Base-by-base conservation (phyloP, 192 early-diverging fungal genomes). In the Backusella circina region DNA sequence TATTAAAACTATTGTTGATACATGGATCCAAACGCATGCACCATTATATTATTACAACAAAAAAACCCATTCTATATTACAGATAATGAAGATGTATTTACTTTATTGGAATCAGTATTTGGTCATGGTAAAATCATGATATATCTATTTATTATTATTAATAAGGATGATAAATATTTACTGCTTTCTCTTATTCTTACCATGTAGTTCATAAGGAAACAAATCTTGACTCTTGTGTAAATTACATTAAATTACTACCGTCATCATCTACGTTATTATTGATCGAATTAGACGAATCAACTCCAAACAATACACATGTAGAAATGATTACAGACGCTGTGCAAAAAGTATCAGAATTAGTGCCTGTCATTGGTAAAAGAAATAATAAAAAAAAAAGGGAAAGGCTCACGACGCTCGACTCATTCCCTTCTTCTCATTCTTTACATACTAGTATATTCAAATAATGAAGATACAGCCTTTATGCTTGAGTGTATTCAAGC, bases 401-500 rank as follows among this genome's bases (percentile, higher is more conserved):
- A 67, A 37, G 23, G 21, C n/a, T 0, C 2, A 36, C 21, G 16
- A 33, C 44, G 23, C 26, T 57, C 54, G 32, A 67, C 33, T 67
- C 4, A 4, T 37, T 68, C 18, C 15, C 18, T 67, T 37, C 32
- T 21, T 16, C 8, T 6, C 71, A 65, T 50, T 47, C n/a, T n/a
- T n/a, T n/a, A n/a, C n/a, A n/a, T 32, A 33, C 3, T 47, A 80
- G 79, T 80, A 0, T 76, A 39, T 35, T 76, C 71, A 30, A 73
- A 38, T 7, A 67, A 54, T 5, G 71, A 80, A 50, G 37, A 71
- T 26, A 36, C 75, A 0, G 31, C 36, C 1, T 80, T 76, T 73
- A 81, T 81, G 79, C 68, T 81, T 32, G 67, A 77, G n/a, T 81
- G 79, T 57, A 61, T 81, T 16, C 67, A 81, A 67, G 72, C 71